Evolutionary conservation across 2,329 filamentous ascomycete species (phyloP).

Genomic region (Colletotrichum sp.): DNA sequence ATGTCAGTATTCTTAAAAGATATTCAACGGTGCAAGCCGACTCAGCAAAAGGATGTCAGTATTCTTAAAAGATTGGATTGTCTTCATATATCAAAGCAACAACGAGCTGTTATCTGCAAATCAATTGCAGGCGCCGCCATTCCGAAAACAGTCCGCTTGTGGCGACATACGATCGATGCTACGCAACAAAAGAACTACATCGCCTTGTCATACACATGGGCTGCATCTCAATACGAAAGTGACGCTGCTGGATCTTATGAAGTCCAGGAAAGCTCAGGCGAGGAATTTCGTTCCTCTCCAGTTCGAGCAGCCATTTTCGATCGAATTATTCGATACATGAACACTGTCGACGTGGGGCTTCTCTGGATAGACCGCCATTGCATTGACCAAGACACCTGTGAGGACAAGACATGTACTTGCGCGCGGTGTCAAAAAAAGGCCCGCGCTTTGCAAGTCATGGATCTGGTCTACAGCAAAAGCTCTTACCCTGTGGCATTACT

Average conservation of each 20-base stretch:
- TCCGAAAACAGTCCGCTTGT: fast-evolving
- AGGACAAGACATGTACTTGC: background rate
- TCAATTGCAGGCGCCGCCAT: background rate
- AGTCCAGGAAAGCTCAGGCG: background rate
- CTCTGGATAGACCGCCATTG: background rate
- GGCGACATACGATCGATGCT: background rate
- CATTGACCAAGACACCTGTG: background rate
- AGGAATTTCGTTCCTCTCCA: fast-evolving
- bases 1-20: too few relatives aligned
- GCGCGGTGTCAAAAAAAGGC: fast-evolving
- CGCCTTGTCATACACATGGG: background rate
- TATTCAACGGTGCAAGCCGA: background rate
- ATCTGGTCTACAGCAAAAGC: background rate
- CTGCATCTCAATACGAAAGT: background rate
- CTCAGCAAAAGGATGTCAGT: background rate
- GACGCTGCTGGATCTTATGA: background rate
- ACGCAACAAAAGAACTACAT: background rate
- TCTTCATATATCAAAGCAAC: background rate
- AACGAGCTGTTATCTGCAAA: background rate
- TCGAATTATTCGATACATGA: background rate
- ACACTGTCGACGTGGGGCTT: background rate
- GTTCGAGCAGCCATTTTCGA: background rate
- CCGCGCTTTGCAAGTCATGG: background rate
- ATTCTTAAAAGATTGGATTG: background rate
- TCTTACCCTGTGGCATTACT: background rate